Evolutionary conservation across 2,329 filamentous ascomycete species (phyloP).

Genomic region (Stemphylium lycopersici): DNA sequence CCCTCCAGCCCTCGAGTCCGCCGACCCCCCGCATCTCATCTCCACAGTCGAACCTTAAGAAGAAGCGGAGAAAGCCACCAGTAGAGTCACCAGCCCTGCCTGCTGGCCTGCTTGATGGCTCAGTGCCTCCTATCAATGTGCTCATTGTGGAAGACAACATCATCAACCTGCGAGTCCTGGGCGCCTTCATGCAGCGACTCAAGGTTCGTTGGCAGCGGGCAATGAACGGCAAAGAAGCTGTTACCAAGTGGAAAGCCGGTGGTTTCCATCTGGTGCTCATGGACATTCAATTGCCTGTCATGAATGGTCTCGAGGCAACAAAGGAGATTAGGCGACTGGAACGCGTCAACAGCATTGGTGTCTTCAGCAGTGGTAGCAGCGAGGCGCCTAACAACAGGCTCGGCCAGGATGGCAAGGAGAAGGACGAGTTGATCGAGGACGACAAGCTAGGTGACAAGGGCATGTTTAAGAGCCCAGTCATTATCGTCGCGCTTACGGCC

Average conservation of each 20-base stretch:
- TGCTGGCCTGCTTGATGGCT: constrained; percentile 71
- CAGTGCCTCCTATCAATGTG: constrained; percentile 94
- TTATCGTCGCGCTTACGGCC: constrained; percentile 95
- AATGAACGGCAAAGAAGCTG: constrained; percentile 91
- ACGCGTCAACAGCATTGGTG: constrained; percentile 87
- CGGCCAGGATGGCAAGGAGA: constrained; percentile 47
- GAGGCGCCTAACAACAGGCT: constrained; percentile 40
- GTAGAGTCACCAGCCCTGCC: constrained; percentile 53
- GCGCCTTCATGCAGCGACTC: constrained; percentile 93
- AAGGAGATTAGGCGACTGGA: constrained; percentile 92
- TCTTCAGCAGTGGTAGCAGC: constrained; percentile 69
- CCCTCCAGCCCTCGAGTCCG: constrained; percentile 50
- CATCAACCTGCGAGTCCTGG: constrained; percentile 91
- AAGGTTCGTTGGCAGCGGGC: constrained; percentile 98
- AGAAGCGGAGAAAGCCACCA: constrained; percentile 51
- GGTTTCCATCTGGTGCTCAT: constrained; percentile 97
- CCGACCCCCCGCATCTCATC: constrained; percentile 58
- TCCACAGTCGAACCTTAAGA: constrained; percentile 56
- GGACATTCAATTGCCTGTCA: constrained; percentile 97
- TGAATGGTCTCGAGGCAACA: constrained; percentile 94
- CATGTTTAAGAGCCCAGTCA: constrained; percentile 94
- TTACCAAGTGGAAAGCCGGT: constrained; percentile 88
- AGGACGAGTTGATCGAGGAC: constrained; percentile 58
- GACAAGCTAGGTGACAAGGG: constrained; percentile 70
- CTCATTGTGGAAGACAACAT: constrained; percentile 98